Evolutionary conservation across 371 early-diverging fungal genomes (phyloP).

Genomic region (Mucor irregularis): DNA sequence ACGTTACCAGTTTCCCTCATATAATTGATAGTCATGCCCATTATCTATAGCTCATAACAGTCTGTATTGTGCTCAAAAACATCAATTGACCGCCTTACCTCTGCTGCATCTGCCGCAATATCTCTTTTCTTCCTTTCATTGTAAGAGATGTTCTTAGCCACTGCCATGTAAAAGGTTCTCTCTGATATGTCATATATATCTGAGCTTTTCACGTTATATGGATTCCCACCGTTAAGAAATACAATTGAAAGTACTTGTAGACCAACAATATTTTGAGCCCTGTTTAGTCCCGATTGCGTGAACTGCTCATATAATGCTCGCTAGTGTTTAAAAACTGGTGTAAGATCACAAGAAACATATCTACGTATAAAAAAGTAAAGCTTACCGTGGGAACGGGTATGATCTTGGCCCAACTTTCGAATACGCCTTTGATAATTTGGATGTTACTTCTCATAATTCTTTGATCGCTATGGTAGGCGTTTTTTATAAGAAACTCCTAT

Average conservation of each 20-base stretch:
- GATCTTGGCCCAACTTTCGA: slow-evolving; percentile 60
- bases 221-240: slow-evolving; percentile 49
- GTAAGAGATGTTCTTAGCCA: slow-evolving; percentile 44
- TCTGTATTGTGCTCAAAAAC: neutral
- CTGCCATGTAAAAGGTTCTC: slow-evolving; percentile 33
- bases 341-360: neutral
- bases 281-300: slow-evolving; percentile 27
- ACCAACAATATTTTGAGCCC: slow-evolving; percentile 42
- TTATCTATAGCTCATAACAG: slow-evolving; percentile 24
- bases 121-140: slow-evolving; percentile 22
- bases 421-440: slow-evolving; percentile 53
- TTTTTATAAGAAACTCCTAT: slow-evolving; percentile 54
- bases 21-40: slow-evolving; percentile 36
- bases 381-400: slow-evolving; percentile 67
- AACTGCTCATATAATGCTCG: slow-evolving; percentile 46
- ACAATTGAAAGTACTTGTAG: slow-evolving; percentile 56
- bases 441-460: slow-evolving; percentile 52
- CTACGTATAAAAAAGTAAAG: neutral
- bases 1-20: slow-evolving; percentile 28
- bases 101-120: slow-evolving; percentile 53
- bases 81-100: slow-evolving; percentile 37
- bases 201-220: slow-evolving; percentile 42
- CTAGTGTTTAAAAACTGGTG: slow-evolving; percentile 30
- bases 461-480: slow-evolving; percentile 48
- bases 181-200: slow-evolving; percentile 48